A percentile compares a stretch with the other conserved stretches of the same genome.
Evolutionary conservation across 139 green algal species (phyloP).

Genomic region (Zygnema circumcarinatum): DNA sequence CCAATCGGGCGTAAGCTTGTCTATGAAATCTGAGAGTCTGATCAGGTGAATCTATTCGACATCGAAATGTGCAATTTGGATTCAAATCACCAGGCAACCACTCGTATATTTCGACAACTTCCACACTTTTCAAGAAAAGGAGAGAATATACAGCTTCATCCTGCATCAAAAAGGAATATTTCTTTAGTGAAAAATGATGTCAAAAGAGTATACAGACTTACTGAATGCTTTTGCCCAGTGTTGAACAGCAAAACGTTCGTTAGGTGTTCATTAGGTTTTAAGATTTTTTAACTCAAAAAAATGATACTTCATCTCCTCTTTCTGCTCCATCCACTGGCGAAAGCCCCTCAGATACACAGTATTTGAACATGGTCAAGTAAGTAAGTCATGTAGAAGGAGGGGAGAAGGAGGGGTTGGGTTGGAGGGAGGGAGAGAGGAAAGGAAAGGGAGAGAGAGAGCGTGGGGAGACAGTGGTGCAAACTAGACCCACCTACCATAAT

Average conservation of each 20-base stretch:
- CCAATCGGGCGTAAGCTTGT: slow-evolving; percentile 37
- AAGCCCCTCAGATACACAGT: no score
- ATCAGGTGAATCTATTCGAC: slow-evolving; percentile 15
- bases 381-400: slow-evolving; percentile 2
- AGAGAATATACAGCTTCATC: slow-evolving; percentile 68
- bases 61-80: slow-evolving; percentile 57
- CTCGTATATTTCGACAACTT: slow-evolving; percentile 65
- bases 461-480: not conserved
- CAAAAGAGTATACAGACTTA: no score
- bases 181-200: no score
- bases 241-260: no score
- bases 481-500: not conserved
- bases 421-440: slow-evolving; percentile 17
- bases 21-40: slow-evolving; percentile 20
- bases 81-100: slow-evolving; percentile 44
- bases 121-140: slow-evolving; percentile 80
- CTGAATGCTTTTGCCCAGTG: no score
- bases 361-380: not conserved
- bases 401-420: slow-evolving; percentile 22
- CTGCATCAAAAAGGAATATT: slow-evolving; percentile 54
- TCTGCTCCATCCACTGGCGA: no score
- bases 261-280: no score
- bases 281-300: no score
- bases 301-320: no score
- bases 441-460: slow-evolving; percentile 14